Evolutionary conservation across 805 yeast species (phyloP), one percentile per base, ranked within the genome.

Genomic region (Candida sakaeoensis): DNA sequence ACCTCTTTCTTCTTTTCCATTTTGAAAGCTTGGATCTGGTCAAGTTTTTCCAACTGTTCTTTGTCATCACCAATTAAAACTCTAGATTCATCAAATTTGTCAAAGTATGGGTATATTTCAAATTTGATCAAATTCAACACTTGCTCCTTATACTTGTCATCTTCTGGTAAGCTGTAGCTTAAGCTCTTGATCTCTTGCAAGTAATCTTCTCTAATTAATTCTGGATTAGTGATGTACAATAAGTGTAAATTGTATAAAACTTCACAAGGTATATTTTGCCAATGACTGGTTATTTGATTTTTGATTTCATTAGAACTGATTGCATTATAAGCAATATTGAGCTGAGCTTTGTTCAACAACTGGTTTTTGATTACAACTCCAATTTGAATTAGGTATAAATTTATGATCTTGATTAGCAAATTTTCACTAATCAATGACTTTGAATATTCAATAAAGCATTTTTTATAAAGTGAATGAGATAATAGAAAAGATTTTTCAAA

Each of bases 361-460:
- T 38, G 25, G 19, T 44, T 40, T 16, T 31, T 34, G 10, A 43
- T 18, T 8, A 19, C 36, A 8, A 61, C 43, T 1, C 73, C 72
- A 5, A 61, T 47, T 39, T 65, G 61, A 3, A 66, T 56, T 42
- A 67, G 51, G 43, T 66, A 68, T 33, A 68, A 50, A 32, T 57
- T 57, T 22, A 62, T 49, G 15, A 66, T 58, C 43, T 65, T 66
- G 36, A 52, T 46, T 40, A 65, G 64, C n/a, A 60, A 43, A 7
- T 44, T 44, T 38, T 64, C 65, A 6, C 49, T 45, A 14, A 63
- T 50, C 21, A 47, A 39, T 16, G 58, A 63, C 16, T 52, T 50
- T 9, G 41, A 43, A 26, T 49, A 55, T 36, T 55, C 57, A 10
- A 44, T 38, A 37, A 55, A 51, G 12, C 55, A 39, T 10, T 42